Evolutionary conservation across 345 rosid species (phyloP), one percentile per base, ranked within the genome.

Genomic region (Erodium maritimum): DNA sequence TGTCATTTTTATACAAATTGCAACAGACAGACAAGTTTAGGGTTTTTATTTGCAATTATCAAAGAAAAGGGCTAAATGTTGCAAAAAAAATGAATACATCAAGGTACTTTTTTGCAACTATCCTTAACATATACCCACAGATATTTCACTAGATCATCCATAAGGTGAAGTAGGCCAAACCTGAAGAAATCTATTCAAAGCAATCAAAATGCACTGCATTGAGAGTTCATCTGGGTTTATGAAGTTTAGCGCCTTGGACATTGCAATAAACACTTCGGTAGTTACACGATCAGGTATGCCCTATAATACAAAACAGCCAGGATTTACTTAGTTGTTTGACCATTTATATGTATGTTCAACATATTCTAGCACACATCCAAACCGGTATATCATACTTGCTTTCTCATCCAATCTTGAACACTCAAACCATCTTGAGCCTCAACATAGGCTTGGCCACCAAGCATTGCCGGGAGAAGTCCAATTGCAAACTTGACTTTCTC

Each of bases 241-340:
- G 69, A 91, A 91, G 77, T 91, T 91, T 56, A 86, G 75, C 9
- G 96, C 98, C 83, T 91, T 88, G 61, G 96, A 88, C 96, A 91
- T 91, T 66, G 98, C 95, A 75, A 91, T 84, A 57, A 91, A 88
- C 79, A 91, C 98, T 75, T 91, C 94, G 1, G 78, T 75, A 25
- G 91, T 91, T 73, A 91, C 98, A n/a, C 94, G 85, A 56, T 84
- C 89, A 62, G 96, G 98, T 52, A 91, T 56, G 6, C 96, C 96
- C 98, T 91, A 34, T 58, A 29, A 29, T 11, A 29, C 37, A 29
- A 29, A 29, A 29, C 37, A 29, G 37, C 37, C 37, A 29, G 37
- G 9, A 29, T 5, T 29, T 5, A 29, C 37, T 29, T 29, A 6
- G 9, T 29, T 29, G n/a, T n/a, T 29, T 29, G 5, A 29, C 9